These are phyloP conservation scores for Geranium brycei DNA, from an alignment of 345 rosid species.

Conservation along the genomic window DNA sequence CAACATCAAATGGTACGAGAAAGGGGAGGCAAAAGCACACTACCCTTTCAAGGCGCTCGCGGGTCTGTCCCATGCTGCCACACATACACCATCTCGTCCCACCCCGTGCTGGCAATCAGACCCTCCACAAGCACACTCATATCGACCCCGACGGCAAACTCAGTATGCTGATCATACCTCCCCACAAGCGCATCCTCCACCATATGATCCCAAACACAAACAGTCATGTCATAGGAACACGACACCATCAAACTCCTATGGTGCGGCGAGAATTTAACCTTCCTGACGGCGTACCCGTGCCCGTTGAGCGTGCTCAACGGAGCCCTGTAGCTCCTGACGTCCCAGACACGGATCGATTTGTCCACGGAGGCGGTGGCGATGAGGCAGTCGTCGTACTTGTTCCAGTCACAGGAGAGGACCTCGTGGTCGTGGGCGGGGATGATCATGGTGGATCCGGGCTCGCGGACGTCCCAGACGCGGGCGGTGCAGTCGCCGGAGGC, in stretches of 20 bases:
- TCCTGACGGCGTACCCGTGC: slow-evolving; percentile 76
- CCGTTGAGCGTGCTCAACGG: slow-evolving; percentile 70
- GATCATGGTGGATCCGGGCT: slow-evolving; percentile 82
- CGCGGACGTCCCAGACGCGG: slow-evolving; percentile 83
- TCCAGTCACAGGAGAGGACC: slow-evolving; percentile 78
- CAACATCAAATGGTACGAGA: too few species aligned
- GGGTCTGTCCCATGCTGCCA: slow-evolving; percentile 97
- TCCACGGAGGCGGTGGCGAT: slow-evolving; percentile 76
- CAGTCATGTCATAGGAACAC: slow-evolving; percentile 83
- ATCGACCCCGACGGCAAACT: slow-evolving; percentile 78
- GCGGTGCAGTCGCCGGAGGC: slow-evolving; percentile 83
- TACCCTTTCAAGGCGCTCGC: slow-evolving; percentile 34
- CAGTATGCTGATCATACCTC: slow-evolving; percentile 75
- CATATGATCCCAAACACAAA: slow-evolving; percentile 79
- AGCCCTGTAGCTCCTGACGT: slow-evolving; percentile 57
- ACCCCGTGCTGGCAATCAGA: slow-evolving; percentile 73
- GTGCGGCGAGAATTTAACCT: slow-evolving; percentile 81
- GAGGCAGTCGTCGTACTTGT: slow-evolving; percentile 76
- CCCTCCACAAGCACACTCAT: slow-evolving; percentile 95
- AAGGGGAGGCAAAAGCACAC: not conserved
- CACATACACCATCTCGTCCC: slow-evolving; percentile 86
- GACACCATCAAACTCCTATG: slow-evolving; percentile 55
- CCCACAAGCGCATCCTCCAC: slow-evolving; percentile 81
- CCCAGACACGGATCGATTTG: slow-evolving; percentile 69
- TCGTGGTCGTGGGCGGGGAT: slow-evolving; percentile 82